Evolutionary conservation across 2,329 filamentous ascomycete genomes (phyloP).

Genomic region (Colletotrichum lupini): DNA sequence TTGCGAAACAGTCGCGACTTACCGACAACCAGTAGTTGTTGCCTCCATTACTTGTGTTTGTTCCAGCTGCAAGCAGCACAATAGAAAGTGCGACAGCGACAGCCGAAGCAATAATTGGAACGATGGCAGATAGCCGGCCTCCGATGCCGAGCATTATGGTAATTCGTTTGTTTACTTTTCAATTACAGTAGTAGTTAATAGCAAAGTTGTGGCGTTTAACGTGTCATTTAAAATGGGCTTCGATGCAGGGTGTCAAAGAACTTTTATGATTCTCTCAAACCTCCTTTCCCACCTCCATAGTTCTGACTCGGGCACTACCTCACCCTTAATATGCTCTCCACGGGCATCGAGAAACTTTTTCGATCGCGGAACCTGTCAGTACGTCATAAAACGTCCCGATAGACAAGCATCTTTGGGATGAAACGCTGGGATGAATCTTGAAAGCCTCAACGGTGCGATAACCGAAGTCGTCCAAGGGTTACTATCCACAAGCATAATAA

Average conservation of each 20-base stretch:
- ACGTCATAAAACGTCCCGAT: conserved; percentile 28
- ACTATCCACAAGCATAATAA: background rate
- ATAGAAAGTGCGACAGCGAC: conserved; percentile 50
- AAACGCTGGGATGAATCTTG: conserved; percentile 34
- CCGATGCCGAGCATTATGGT: conserved; percentile 26
- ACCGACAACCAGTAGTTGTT: conserved; percentile 34
- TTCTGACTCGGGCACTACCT: background rate
- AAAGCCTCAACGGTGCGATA: background rate
- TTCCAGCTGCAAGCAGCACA: conserved; percentile 26
- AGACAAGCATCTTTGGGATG: conserved; percentile 23
- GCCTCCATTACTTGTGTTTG: conserved; percentile 10
- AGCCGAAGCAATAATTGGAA: conserved; percentile 29
- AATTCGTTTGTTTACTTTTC: background rate
- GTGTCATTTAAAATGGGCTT: background rate
- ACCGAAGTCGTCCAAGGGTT: conserved; percentile 1
- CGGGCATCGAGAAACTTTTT: conserved; percentile 14
- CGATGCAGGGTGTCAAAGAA: background rate
- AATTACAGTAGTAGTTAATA: background rate
- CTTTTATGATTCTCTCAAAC: background rate
- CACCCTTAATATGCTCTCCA: conserved; percentile 27
- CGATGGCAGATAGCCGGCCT: conserved; percentile 21
- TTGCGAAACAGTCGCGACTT: background rate
- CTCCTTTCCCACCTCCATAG: too few species aligned
- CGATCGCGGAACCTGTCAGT: conserved; percentile 29
- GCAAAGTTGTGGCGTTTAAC: background rate